phyloP scores from a whole-genome alignment of 208 protist genomes.

The Crithidia acanthocephali region DNA sequence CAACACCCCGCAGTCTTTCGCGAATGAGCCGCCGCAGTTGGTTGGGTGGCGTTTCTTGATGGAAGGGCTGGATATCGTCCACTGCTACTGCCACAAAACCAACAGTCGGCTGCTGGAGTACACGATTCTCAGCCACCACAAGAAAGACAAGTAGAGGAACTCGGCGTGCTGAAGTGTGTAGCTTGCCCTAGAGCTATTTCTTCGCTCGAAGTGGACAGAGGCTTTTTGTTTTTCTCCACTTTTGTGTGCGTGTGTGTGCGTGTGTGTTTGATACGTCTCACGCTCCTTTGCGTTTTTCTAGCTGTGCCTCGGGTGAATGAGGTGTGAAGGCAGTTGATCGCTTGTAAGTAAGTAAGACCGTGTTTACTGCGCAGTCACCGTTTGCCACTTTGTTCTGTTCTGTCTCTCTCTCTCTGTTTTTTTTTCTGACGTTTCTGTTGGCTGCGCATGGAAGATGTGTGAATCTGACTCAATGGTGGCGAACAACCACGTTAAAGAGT shows the following conservation, averaged over 20 bases:
- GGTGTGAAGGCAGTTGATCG: too few species aligned
- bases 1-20: not conserved
- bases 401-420: too few species aligned
- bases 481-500: too few species aligned
- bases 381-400: not conserved
- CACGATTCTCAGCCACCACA: not conserved
- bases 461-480: too few species aligned
- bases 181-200: too few species aligned
- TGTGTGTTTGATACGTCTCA: not conserved
- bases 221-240: too few species aligned
- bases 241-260: not conserved
- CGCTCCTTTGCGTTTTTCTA: not conserved
- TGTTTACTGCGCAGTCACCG: too few species aligned
- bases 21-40: conserved; percentile 15
- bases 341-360: too few species aligned
- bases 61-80: conserved; percentile 14
- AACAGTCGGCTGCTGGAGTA: not conserved
- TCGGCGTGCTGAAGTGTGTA: not conserved
- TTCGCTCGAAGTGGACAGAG: too few species aligned
- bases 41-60: conserved; percentile 21
- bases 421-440: too few species aligned
- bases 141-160: not conserved
- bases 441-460: too few species aligned
- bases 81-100: conserved; percentile 8
- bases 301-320: not conserved